phyloP scores from a whole-genome alignment of 768 basidiomycete genomes.

The Suillus variegatus region DNA sequence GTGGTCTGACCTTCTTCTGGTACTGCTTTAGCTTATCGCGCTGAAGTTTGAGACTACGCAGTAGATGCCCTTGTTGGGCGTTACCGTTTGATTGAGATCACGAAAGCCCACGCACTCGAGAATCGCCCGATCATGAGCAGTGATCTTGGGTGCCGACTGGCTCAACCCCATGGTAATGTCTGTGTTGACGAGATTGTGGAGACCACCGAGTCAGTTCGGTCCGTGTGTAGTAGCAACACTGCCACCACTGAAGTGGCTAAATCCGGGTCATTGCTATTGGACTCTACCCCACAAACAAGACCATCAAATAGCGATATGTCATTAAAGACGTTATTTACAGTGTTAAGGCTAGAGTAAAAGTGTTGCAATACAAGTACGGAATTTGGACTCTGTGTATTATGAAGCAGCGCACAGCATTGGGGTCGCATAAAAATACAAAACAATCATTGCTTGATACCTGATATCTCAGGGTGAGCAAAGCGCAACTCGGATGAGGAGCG shows the following conservation, averaged over 20 bases:
- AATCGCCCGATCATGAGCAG: conserved; percentile 90
- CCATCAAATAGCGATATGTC: neutral
- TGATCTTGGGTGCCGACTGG: conserved; percentile 85
- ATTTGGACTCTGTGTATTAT: neutral
- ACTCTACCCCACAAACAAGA: neutral
- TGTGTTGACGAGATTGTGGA: neutral
- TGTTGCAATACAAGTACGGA: neutral
- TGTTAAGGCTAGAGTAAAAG: neutral
- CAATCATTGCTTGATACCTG: neutral
- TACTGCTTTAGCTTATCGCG: conserved; percentile 95
- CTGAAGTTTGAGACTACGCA: conserved; percentile 85
- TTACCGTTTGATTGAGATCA: conserved; percentile 18
- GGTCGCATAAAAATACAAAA: conserved; percentile 3
- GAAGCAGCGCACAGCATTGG: neutral
- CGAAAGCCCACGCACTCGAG: conserved; percentile 71
- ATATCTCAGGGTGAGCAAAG: conserved; percentile 3
- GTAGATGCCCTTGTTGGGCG: conserved; percentile 13
- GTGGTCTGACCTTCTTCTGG: conserved; percentile 76
- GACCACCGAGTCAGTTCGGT: neutral
- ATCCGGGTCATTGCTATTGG: neutral
- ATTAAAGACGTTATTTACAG: neutral
- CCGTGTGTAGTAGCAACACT: neutral
- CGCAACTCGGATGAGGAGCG: conserved; percentile 6
- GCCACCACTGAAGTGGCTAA: neutral
- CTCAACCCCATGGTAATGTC: conserved; percentile 57